Evolutionary conservation across 495 filamentous ascomycete species (phyloP), one percentile per base, ranked within the genome.

Genomic region (Daldinia childiae): DNA sequence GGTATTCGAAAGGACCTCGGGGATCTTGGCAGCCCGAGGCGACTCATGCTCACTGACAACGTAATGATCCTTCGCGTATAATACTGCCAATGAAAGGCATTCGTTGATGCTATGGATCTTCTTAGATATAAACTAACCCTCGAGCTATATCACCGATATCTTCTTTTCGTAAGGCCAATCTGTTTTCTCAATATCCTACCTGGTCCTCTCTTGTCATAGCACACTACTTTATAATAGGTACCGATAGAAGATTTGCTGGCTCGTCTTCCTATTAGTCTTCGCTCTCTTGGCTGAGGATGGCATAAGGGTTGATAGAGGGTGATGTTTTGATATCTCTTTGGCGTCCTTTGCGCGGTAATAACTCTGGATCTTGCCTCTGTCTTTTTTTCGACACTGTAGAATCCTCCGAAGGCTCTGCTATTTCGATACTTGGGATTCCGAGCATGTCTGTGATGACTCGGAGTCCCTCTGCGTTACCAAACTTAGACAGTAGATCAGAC

Each of bases 231-330:
- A 48, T 9, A 17, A 36, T 30, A n/a, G n/a, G n/a, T 17, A 38
- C 4, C 14, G 41, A 12, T 58, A 6, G 11, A 36, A 19, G n/a
- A 21, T 29, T 19, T 19, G 8, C n/a, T 17, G 19, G n/a, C 12
- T 58, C n/a, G 2, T 24, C 17, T 38, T 59, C 14, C 11, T 55
- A 34, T 70, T 27, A 66, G 21, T 72, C 43, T 56, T 66, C 48
- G 45, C 60, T 68, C n/a, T 17, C 62, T 62, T 71, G 41, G 17
- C 64, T 72, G 27, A 77, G 66, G 58, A 74, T 14, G 2, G 68
- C 62, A n/a, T 58, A 77, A 3, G 62, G 73, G 24, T 77, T 77
- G 7, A 59, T 19, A 62, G 76, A 63, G 34, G 30, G 56, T 1
- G 65, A 55, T 17, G 19, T 63, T 24, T 70, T 67, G 17, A 36